Evolutionary conservation across 176 grass and related monocot genomes (phyloP).

Genomic region (Chrysopogon serrulatus): DNA sequence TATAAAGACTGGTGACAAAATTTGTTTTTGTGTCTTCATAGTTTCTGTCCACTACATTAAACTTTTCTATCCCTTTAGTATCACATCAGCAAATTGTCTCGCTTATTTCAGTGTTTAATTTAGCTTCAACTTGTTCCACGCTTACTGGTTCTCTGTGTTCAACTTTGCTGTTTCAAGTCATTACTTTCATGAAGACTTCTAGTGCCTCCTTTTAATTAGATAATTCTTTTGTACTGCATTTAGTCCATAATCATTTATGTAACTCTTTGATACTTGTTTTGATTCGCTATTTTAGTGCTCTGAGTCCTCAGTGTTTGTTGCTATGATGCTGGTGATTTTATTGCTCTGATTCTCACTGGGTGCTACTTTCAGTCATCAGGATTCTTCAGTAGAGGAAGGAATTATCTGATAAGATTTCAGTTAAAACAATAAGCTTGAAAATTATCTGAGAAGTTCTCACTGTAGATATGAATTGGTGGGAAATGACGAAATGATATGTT

Average conservation of each 20-base stretch:
- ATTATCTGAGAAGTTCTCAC: neutral
- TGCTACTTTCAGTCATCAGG: neutral
- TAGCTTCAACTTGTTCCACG: neutral
- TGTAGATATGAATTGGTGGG: too few species aligned
- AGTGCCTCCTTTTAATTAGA: neutral
- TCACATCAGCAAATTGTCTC: too few species aligned
- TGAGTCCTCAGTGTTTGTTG: neutral
- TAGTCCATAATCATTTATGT: neutral
- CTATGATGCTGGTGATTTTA: neutral
- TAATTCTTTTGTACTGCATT: neutral
- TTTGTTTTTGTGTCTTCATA: neutral
- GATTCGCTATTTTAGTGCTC: neutral
- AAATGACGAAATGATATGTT: neutral
- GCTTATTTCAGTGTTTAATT: neutral
- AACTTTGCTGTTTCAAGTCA: neutral
- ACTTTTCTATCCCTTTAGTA: neutral
- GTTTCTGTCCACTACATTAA: neutral
- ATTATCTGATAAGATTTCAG: neutral
- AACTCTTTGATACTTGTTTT: neutral
- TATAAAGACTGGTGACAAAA: neutral
- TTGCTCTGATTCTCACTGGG: neutral
- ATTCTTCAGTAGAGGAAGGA: neutral
- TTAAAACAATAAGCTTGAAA: neutral
- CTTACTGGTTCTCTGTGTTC: neutral
- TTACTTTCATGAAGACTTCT: neutral